These are phyloP conservation scores for Panaeolus papilionaceus DNA, from an alignment of 768 basidiomycete species.

Conservation along the genomic window DNA sequence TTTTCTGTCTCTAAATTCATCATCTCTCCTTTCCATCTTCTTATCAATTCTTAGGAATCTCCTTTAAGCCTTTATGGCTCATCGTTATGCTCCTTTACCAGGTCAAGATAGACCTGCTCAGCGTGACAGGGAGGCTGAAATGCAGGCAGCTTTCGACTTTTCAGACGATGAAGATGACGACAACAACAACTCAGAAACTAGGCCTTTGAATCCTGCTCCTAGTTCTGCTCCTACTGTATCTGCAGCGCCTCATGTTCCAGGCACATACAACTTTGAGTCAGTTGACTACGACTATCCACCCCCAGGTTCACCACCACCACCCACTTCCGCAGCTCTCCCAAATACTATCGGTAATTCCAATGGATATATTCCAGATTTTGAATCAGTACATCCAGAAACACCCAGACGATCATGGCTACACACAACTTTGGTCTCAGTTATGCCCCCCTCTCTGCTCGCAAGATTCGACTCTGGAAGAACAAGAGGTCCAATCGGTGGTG, in stretches of 20 bases:
- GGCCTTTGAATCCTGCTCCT: constrained; percentile 53
- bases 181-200: constrained; percentile 55
- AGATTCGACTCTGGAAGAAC: constrained; percentile 50
- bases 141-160: constrained; percentile 89
- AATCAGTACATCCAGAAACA: constrained; percentile 36
- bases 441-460: constrained; percentile 58
- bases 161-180: constrained; percentile 74
- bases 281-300: constrained; percentile 83
- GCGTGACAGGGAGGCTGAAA: constrained; percentile 56
- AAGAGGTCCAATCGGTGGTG: constrained; percentile 63
- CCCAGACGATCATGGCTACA: constrained; percentile 58
- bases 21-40: constrained; percentile 17
- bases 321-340: constrained; percentile 67
- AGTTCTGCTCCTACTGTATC: constrained; percentile 36
- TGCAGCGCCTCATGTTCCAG: constrained; percentile 38
- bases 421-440: constrained; percentile 58
- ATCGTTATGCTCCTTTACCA: constrained; percentile 73
- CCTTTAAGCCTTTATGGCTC: constrained; percentile 43
- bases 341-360: constrained; percentile 80
- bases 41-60: not conserved
- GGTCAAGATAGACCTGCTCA: constrained; percentile 50
- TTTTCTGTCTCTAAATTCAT: constrained; percentile 26
- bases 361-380: constrained; percentile 63
- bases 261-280: constrained; percentile 80
- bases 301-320: constrained; percentile 80